Evolutionary conservation across 495 filamentous ascomycete genomes (phyloP).

Genomic region (Ramalina intermedia): DNA sequence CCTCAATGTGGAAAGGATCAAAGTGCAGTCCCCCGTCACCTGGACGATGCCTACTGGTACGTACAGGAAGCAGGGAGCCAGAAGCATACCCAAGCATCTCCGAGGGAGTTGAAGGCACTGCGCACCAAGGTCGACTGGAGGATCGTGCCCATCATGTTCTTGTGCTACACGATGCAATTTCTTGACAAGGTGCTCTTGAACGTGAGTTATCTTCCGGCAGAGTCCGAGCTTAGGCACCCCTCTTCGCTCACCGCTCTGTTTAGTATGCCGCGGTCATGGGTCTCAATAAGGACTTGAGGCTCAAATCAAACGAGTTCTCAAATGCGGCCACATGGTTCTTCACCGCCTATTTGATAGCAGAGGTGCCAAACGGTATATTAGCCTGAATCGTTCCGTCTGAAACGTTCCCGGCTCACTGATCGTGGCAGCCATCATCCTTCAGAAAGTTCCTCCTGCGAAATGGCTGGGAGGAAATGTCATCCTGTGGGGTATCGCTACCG

Average conservation of each 20-base stretch:
- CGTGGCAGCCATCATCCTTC: conserved; percentile 24
- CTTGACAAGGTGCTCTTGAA: conserved; percentile 53
- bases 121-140: conserved; percentile 36
- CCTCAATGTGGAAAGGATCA: conserved; percentile 7
- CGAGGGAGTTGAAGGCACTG: conserved; percentile 23
- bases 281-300: conserved; percentile 30
- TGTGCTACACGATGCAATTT: conserved; percentile 49
- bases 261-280: conserved; percentile 48
- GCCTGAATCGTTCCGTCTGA: not conserved
- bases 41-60: conserved; percentile 11
- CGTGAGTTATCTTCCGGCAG: conserved; percentile 20
- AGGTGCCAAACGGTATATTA: conserved; percentile 34
- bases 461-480: conserved; percentile 40
- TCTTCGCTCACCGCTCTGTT: not conserved
- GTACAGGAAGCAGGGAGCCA: conserved; percentile 2
- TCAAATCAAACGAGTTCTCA: conserved; percentile 39
- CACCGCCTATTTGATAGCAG: conserved; percentile 39
- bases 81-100: not conserved
- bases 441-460: conserved; percentile 39
- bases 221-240: not conserved
- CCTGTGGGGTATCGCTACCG: conserved; percentile 45
- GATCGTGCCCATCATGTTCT: conserved; percentile 46
- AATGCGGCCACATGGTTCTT: conserved; percentile 41
- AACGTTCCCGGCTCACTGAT: not conserved
- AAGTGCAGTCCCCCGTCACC: conserved; percentile 1